A percentile compares a stretch with the other conserved stretches of the same genome.
Evolutionary conservation across 805 yeast genomes (phyloP).

Genomic region (Myxozyma udenii): DNA sequence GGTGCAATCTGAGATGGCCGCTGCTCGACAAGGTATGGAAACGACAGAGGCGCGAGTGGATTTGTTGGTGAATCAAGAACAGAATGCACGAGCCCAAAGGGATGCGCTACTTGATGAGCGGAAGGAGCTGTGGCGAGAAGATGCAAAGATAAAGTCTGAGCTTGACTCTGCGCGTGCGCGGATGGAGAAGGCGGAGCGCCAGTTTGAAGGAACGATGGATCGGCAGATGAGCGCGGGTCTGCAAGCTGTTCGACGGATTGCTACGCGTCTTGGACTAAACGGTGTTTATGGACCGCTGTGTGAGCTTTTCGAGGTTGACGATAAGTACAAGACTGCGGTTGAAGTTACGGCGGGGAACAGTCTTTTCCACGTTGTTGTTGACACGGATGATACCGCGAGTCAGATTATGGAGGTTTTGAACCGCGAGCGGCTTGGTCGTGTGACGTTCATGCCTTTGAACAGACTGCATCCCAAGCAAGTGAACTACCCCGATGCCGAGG

Average conservation of each 20-base stretch:
- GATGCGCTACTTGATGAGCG: conserved; percentile 58
- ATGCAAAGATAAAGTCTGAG: conserved; percentile 59
- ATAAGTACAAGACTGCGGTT: conserved; percentile 77
- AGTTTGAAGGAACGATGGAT: conserved; percentile 71
- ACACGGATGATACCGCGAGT: conserved; percentile 79
- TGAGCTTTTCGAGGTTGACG: conserved; percentile 75
- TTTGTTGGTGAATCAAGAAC: conserved; percentile 21
- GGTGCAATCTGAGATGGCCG: background rate
- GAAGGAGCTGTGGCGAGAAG: conserved; percentile 75
- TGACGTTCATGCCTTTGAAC: conserved; percentile 87
- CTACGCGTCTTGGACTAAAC: conserved; percentile 54
- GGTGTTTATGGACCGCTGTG: conserved; percentile 82
- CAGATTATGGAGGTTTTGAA: conserved; percentile 71
- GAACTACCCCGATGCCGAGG: conserved; percentile 60
- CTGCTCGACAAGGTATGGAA: conserved; percentile 27
- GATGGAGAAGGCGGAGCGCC: conserved; percentile 54
- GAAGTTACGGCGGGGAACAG: conserved; percentile 87
- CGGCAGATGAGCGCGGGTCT: conserved; percentile 67
- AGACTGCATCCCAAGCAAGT: conserved; percentile 49
- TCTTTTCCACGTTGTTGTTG: conserved; percentile 85
- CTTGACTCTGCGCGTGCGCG: conserved; percentile 55
- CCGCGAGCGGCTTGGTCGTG: conserved; percentile 71
- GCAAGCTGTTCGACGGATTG: conserved; percentile 61
- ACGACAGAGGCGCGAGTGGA: conserved; percentile 28
- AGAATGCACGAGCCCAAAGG: conserved; percentile 24